Evolutionary conservation across 1,284 basidiomycete species (phyloP).

Genomic region (Fomitopsis betulina): DNA sequence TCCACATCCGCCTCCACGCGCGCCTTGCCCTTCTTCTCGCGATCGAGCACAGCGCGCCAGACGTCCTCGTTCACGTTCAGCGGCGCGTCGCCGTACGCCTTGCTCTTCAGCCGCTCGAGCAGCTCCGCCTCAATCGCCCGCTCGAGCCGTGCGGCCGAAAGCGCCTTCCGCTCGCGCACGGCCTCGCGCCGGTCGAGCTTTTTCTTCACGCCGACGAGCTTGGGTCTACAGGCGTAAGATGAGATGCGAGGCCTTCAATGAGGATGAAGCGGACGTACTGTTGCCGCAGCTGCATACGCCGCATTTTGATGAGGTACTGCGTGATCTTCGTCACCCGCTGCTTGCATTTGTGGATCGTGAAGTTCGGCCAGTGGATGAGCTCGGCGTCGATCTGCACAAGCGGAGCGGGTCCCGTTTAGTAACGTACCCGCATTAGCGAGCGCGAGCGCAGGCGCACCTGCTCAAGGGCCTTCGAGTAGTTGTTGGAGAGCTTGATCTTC

Average conservation of each 20-base stretch:
- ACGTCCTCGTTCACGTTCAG: conserved; percentile 98
- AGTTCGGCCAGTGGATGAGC: conserved; percentile 97
- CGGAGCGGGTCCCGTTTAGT: not conserved
- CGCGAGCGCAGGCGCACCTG: conserved; percentile 43
- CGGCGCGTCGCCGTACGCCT: conserved; percentile 96
- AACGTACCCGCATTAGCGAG: not conserved
- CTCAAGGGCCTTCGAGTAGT: conserved; percentile 92
- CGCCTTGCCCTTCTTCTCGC: conserved; percentile 56
- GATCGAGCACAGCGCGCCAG: conserved; percentile 88
- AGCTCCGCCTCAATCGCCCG: conserved; percentile 95
- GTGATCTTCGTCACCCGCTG: conserved; percentile 99
- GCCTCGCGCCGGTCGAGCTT: conserved; percentile 96
- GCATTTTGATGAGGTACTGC: conserved; percentile 98
- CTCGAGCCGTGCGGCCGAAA: conserved; percentile 92
- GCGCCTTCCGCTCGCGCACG: conserved; percentile 91
- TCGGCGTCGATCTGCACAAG: conserved; percentile 85
- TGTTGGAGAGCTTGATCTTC: conserved; percentile 87
- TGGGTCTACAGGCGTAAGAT: conserved; percentile 57
- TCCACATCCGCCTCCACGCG: conserved; percentile 25
- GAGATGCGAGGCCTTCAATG: not conserved
- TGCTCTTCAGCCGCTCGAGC: conserved; percentile 90
- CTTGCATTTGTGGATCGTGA: conserved; percentile 98
- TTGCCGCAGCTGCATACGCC: conserved; percentile 83
- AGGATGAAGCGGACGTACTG: conserved; percentile 55
- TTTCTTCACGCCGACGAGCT: conserved; percentile 94